phyloP scores from a whole-genome alignment of 352 stramenopile genomes.

The Globisporangium lucens region DNA sequence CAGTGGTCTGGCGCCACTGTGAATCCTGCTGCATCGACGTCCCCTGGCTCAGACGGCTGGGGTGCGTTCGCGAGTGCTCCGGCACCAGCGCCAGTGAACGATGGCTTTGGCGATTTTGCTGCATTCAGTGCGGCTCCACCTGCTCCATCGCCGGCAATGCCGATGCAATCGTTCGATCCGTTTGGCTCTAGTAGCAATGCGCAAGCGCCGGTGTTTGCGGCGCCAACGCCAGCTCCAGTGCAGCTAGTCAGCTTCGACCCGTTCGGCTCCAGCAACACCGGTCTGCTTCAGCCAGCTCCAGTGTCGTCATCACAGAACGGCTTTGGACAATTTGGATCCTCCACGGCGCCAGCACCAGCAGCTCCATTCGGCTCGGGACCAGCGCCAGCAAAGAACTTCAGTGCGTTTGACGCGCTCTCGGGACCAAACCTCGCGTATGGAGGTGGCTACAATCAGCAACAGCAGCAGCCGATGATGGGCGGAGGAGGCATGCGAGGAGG shows the following conservation, averaged over 20 bases:
- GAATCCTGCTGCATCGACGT: slow-evolving; percentile 17
- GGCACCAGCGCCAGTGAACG: slow-evolving; percentile 19
- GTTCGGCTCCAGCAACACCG: slow-evolving; percentile 2
- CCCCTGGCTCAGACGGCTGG: slow-evolving; percentile 16
- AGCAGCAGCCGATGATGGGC: slow-evolving; percentile 26
- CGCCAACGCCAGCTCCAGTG: slow-evolving; percentile 12
- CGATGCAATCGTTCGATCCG: slow-evolving; percentile 25
- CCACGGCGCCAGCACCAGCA: slow-evolving; percentile 12
- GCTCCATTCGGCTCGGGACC: slow-evolving; percentile 8
- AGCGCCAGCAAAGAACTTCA: slow-evolving; percentile 44
- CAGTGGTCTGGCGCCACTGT: slow-evolving; percentile 11
- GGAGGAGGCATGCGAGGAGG: slow-evolving; percentile 7
- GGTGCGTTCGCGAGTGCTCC: slow-evolving; percentile 35
- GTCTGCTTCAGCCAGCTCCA: background rate
- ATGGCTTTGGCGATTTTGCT: slow-evolving; percentile 46
- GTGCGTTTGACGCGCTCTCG: slow-evolving; percentile 53
- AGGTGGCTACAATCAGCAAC: slow-evolving; percentile 23
- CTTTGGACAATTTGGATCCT: slow-evolving; percentile 15
- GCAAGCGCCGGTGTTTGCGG: slow-evolving; percentile 21
- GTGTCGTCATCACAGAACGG: background rate
- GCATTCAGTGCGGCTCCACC: slow-evolving; percentile 31
- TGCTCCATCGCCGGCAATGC: slow-evolving; percentile 14
- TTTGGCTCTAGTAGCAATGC: slow-evolving; percentile 23
- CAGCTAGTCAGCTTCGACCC: slow-evolving; percentile 12
- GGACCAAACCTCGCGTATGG: slow-evolving; percentile 28